Conservation (phyloP, 805 yeast species). For the Alloascoidea hylecoeti region DNA sequence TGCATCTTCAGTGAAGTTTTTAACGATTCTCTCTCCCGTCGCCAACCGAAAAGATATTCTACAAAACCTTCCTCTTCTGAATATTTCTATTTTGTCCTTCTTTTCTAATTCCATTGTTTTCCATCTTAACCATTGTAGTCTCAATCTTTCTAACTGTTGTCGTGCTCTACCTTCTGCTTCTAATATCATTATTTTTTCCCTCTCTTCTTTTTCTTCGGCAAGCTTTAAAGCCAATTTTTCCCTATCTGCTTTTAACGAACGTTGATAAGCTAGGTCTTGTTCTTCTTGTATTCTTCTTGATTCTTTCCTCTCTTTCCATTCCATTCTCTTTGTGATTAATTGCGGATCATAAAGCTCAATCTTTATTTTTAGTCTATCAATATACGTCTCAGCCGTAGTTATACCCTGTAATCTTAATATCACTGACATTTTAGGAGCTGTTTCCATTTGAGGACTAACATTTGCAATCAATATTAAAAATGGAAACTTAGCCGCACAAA, state of each 20-base stretch:
- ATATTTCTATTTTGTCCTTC: constrained; percentile 10
- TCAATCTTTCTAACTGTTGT: constrained; percentile 11
- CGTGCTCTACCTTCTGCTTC: constrained; percentile 10
- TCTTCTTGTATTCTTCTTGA: constrained; percentile 46
- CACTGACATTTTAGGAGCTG: constrained; percentile 39
- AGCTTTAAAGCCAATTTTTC: constrained; percentile 27
- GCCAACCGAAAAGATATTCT: constrained; percentile 59
- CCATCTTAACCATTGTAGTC: constrained; percentile 35
- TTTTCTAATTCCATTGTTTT: constrained; percentile 18
- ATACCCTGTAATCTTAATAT: constrained; percentile 52
- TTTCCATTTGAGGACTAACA: constrained; percentile 11
- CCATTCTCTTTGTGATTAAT: constrained; percentile 44
- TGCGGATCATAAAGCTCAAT: constrained; percentile 47
- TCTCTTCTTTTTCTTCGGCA: constrained; percentile 9
- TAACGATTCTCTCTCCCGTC: constrained; percentile 42
- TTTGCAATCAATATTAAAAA: constrained; percentile 61
- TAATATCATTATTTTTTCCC: constrained; percentile 5
- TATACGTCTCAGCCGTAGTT: constrained; percentile 23
- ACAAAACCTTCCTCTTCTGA: constrained; percentile 19
- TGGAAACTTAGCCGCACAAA: constrained; percentile 67
- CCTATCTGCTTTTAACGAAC: constrained; percentile 55
- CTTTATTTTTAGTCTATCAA: constrained; percentile 28
- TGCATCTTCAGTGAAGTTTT: constrained; percentile 30
- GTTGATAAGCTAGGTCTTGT: constrained; percentile 69
- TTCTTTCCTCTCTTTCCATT: constrained; percentile 41